Evolutionary conservation across 352 stramenopile genomes (phyloP), one percentile per base, ranked within the genome.

Genomic region (Pythium phragmitis): DNA sequence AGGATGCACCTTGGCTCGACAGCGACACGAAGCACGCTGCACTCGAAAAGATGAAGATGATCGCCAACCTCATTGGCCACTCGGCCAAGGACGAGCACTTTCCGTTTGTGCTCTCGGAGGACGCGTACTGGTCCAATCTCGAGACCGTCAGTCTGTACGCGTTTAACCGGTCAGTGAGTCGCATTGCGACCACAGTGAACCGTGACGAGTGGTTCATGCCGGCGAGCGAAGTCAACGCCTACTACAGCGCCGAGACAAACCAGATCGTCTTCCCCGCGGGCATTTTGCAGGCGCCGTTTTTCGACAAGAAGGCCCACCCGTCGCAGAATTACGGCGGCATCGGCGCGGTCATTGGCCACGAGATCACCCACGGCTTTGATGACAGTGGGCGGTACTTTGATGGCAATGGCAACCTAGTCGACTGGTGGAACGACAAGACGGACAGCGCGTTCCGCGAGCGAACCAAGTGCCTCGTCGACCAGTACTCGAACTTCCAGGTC

Each of bases 341-440:
- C 63, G 93, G 94, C 16, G 90, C 82, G 12, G 79, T 98, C 48
- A 96, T 98, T 51, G 96, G 92, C 5, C 94, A 99, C 65, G 96
- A 98, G 70, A 94, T 99, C 72, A 99, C 92, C 3, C 96, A 99
- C 67, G 94, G 93, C 6, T 99, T 98, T 70, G 96, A 99, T 64
- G 87, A 96, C 50, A 86, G 95, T 34, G 96, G 94, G 6, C 76
- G 88, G 39, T 96, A 97, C 61, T 97, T 88, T 56, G 82, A 90
- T 54, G 90, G 73, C 48, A 68, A 90, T 34, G 96, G 96, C 11
- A 98, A 98, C 50, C 79, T 98, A 56, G 71, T 88, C 0, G 82
- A 97, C 70, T 99, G 94, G 94, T 98, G 96, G 93, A 96, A 82
- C 23, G 72, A 89, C 28, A 76, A 81, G 39, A 97, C 97, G 28